Evolutionary conservation across 331 rosid genomes (phyloP), one percentile per base, ranked within the genome.

Genomic region (Spiraea crenata): DNA sequence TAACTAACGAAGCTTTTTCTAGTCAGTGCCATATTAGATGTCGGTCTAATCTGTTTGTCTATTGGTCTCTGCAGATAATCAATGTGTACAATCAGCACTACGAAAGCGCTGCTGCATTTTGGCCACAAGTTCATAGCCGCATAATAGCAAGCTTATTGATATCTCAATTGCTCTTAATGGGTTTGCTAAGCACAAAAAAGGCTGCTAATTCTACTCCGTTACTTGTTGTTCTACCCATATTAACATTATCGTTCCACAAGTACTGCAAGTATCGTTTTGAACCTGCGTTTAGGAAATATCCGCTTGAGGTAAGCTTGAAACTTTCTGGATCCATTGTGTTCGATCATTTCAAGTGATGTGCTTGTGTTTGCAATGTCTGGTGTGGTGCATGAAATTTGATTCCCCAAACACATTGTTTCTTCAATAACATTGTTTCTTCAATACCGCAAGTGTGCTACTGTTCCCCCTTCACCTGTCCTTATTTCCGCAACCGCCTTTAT

Each of bases 101-200:
- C 63, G 99, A 95, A 80, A 95, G 99, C 71, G 96, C 84, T 65
- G 99, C 95, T 42, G 97, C 99, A 50, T 95, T 95, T 70, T 95
- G 97, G 99, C 99, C 99, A 0, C 99, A 83, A 49, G 93, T 95
- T 74, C 97, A 95, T 54, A 83, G 89, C 89, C 97, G 97, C 78
- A 95, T 95, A 39, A 78, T 95, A 34, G 99, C 96, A 19, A 95
- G 97, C 83, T 82, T 95, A 78, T 77, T 95, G 79, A 86, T 95
- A 85, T 91, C 97, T 51, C 99, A 95, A 78, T 64, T 95, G 68
- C 99, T 95, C 65, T 71, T 95, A 64, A 31, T 95, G 87, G 99
- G 99, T 74, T 82, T 95, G 71, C 96, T 95, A 60, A 88, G 99
- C 86, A 91, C 99, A 16, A 95, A 95, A 84, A 85, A 89, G 63